phyloP scores from a whole-genome alignment of 768 basidiomycete genomes.

The Phylloporus sp. region DNA sequence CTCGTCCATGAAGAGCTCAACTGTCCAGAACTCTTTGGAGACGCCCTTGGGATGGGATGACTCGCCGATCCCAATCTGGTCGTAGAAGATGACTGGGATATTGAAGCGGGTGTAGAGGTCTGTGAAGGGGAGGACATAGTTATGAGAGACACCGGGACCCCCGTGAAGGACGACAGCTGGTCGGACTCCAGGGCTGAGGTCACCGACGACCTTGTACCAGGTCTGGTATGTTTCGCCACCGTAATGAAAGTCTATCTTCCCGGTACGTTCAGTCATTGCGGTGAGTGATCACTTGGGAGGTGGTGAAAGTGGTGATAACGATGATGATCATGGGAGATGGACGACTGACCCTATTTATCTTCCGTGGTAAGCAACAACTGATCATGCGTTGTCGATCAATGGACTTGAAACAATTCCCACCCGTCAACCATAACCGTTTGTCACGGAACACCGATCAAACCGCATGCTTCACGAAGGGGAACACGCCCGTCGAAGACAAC shows the following conservation, averaged over 20 bases:
- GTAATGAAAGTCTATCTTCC: conserved; percentile 18
- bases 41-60: conserved; percentile 39
- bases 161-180: conserved; percentile 47
- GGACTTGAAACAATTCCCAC: too few relatives aligned
- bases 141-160: conserved; percentile 39
- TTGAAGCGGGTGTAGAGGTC: conserved; percentile 30
- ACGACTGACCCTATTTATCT: too few relatives aligned
- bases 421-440: too few relatives aligned
- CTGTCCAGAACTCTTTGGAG: conserved; percentile 37
- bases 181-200: conserved; percentile 27
- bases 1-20: conserved; percentile 51
- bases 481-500: too few relatives aligned
- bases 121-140: conserved; percentile 38
- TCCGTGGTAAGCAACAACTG: too few relatives aligned
- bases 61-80: conserved; percentile 45
- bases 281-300: background rate
- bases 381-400: too few relatives aligned
- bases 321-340: too few relatives aligned
- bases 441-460: too few relatives aligned
- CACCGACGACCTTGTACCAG: conserved; percentile 44
- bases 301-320: background rate
- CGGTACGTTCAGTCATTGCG: conserved; percentile 21
- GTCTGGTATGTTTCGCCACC: conserved; percentile 34
- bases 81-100: conserved; percentile 47
- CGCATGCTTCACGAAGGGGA: too few relatives aligned